Percentiles rank a stretch among this genome's conserved stretches.
These are phyloP conservation scores for Glomus cerebriforme DNA, from an alignment of 192 early-diverging fungal species.

Conservation along the genomic window DNA sequence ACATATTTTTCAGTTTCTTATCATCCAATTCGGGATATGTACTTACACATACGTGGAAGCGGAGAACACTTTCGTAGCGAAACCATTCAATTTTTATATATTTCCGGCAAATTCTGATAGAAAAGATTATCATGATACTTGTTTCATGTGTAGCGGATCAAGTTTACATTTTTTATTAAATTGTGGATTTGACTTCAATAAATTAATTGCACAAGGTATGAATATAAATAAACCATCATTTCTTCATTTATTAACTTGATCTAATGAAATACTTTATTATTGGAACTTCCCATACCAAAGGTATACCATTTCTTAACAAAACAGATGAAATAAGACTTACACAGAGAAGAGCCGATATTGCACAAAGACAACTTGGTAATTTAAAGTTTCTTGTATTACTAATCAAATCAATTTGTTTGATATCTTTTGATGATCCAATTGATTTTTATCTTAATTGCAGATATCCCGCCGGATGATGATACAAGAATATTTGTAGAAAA, in stretches of 20 bases:
- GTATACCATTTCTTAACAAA: conserved; percentile 26
- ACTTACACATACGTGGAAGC: conserved; percentile 71
- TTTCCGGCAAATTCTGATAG: conserved; percentile 65
- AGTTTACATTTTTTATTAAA: conserved; percentile 74
- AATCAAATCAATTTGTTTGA: background rate
- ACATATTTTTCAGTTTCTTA: conserved; percentile 40
- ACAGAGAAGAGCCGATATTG: conserved; percentile 13
- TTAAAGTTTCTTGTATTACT: background rate
- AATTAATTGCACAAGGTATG: conserved; percentile 75
- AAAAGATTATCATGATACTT: conserved; percentile 51
- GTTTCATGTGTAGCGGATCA: conserved; percentile 48
- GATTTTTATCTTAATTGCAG: background rate
- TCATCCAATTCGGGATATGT: conserved; percentile 84
- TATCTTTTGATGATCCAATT: background rate
- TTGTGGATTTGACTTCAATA: conserved; percentile 90
- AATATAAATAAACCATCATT: background rate
- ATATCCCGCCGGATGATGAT: conserved; percentile 28
- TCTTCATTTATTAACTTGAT: background rate
- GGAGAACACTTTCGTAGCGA: conserved; percentile 63
- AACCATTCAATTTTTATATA: conserved; percentile 88
- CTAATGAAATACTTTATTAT: conserved; percentile 24
- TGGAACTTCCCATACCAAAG: background rate
- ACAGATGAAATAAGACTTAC: conserved; percentile 17
- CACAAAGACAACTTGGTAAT: conserved; percentile 32
- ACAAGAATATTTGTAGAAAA: conserved; percentile 5